Conservation (phyloP, 2,329 filamentous ascomycete species). For the Torrubiella hemipterigena region DNA sequence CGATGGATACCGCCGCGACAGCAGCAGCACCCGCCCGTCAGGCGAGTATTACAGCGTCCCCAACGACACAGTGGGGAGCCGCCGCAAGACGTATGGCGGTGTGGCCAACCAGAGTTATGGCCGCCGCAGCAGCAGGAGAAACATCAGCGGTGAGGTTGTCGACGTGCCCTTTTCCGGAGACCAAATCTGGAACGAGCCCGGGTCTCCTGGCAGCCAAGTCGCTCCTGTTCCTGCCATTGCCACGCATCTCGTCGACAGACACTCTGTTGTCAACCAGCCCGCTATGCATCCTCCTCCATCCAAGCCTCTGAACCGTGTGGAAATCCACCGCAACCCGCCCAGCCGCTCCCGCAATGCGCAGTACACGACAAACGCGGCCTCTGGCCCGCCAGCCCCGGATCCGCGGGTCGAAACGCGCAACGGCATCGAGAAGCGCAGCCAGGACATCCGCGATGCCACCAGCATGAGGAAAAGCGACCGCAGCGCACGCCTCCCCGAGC, state of each 20-base stretch:
- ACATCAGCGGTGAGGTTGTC: conserved; percentile 58
- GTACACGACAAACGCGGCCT: conserved; percentile 57
- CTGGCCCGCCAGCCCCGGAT: conserved; percentile 16
- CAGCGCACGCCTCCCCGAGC: conserved; percentile 76
- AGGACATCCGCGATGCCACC: conserved; percentile 83
- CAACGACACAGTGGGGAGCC: conserved; percentile 10
- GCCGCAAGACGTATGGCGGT: conserved; percentile 28
- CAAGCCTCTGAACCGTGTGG: conserved; percentile 40
- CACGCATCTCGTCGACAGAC: too few species aligned
- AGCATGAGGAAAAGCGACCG: conserved; percentile 81
- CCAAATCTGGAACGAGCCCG: conserved; percentile 83
- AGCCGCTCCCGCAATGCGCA: conserved; percentile 70
- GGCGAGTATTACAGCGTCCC: conserved; percentile 3
- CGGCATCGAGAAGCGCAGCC: conserved; percentile 69
- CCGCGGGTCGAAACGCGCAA: conserved; percentile 53
- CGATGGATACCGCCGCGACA: conserved; percentile 23
- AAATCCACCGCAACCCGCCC: conserved; percentile 77
- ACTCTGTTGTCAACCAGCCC: too few species aligned
- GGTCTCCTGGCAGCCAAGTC: conserved; percentile 20
- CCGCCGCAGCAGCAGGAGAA: conserved; percentile 53
- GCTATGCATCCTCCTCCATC: conserved; percentile 18
- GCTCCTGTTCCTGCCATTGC: conserved; percentile 19
- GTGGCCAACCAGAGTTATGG: conserved; percentile 25
- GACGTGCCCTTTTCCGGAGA: conserved; percentile 59
- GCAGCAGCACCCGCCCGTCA: conserved; percentile 10